Percentiles rank a stretch among this genome's conserved stretches.
These are phyloP conservation scores for Salvia sclarea DNA, from an alignment of 305 asterid genomes.

Conservation along the genomic window DNA sequence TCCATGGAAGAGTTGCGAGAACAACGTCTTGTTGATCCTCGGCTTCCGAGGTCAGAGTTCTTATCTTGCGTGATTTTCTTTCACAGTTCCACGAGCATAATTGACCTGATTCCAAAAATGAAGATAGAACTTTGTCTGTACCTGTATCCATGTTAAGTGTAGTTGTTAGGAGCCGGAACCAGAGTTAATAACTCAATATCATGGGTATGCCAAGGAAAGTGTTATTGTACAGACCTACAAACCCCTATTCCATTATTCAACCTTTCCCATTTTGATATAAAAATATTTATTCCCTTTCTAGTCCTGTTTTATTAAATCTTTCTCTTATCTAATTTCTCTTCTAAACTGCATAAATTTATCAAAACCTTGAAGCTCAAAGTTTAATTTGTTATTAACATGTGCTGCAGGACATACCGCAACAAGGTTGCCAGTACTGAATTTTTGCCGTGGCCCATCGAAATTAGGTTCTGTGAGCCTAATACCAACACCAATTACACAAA, in stretches of 20 bases:
- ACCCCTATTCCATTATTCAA: too few species aligned
- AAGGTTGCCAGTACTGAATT: slow-evolving; percentile 72
- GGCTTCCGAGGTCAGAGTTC: slow-evolving; percentile 78
- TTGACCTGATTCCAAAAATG: background rate
- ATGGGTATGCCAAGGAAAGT: background rate
- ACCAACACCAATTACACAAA: slow-evolving; percentile 64
- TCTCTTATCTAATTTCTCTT: slow-evolving; percentile 13
- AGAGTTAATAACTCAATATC: background rate
- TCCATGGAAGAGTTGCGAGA: slow-evolving; percentile 94
- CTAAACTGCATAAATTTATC: slow-evolving; percentile 21
- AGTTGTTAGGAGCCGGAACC: background rate
- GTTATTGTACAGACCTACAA: background rate
- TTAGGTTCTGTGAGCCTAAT: slow-evolving; percentile 82
- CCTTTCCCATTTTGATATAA: background rate
- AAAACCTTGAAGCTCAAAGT: slow-evolving; percentile 12
- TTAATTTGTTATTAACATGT: slow-evolving; percentile 16
- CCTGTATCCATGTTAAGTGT: background rate
- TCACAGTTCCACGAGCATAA: background rate
- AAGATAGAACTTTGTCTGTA: background rate
- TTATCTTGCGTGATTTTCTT: slow-evolving; percentile 16
- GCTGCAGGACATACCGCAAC: slow-evolving; percentile 83
- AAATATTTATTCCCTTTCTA: slow-evolving; percentile 3
- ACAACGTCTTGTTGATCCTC: slow-evolving; percentile 85
- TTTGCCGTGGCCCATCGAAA: slow-evolving; percentile 93
- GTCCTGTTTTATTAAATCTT: slow-evolving; percentile 5